Base-by-base conservation (phyloP, 2,329 filamentous ascomycete species). In the Hypoxylon sp. region DNA sequence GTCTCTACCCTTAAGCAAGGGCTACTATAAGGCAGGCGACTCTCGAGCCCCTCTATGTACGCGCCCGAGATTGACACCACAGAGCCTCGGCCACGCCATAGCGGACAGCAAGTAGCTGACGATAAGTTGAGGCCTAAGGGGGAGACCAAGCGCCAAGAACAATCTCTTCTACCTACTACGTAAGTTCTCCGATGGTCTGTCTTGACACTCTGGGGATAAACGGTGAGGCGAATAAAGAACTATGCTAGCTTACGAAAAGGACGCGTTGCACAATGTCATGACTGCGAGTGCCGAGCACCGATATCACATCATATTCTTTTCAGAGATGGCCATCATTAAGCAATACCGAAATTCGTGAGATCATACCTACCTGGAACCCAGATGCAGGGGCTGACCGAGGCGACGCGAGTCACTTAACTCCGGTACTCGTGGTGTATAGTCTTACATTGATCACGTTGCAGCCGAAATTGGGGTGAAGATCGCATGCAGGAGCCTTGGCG, bases 381-480 rank as follows among this genome's bases (percentile, higher is more conserved):
- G 48, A 49, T 20, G 31, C 43, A 24, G 48, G 47, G 24, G 31
- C 50, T 41, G 43, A 46, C 40, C 41, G 40, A 40, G 10, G 43
- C 29, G 41, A 48, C 49, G 40, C 45, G 31, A 45, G 37, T 38
- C 15, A 59, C 41, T 48, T 38, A 51, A 55, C 35, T 48, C 51
- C 42, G 46, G 15, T 17, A 38, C 8, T 15, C 11, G 55, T 21
- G 20, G 29, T 35, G 48, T 17, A 46, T 42, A 38, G 46, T 54
- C 43, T 49, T 24, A 51, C 21, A 51, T 57, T 48, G 48, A 23
- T 60, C 35, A 47, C 26, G n/a, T 33, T 47, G 31, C 27, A 52
- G 29, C 45, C 45, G 18, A 49, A 46, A 31, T 46, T 43, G 37
- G 46, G 56, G 51, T 54, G 29, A 4, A 50, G 45, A 60, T 60